Conservation (phyloP, 495 filamentous ascomycete genomes). For the Ascobolus immersus region DNA sequence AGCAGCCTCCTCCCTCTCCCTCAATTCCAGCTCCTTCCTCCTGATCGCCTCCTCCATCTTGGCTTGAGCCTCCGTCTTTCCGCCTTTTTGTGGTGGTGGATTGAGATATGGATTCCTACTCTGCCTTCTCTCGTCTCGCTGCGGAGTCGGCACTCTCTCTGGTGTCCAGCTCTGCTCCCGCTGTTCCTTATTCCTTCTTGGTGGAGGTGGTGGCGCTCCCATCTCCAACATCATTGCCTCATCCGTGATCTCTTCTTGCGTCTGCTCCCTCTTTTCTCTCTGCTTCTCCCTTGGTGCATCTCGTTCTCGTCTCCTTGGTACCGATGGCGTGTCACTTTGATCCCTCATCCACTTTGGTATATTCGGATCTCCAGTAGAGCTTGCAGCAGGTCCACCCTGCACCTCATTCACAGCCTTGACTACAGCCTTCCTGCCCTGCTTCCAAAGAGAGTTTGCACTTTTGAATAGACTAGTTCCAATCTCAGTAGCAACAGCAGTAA, state of each 20-base stretch:
- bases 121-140: no score
- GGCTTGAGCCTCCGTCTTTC: slow-evolving; percentile 14
- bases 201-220: slow-evolving; percentile 24
- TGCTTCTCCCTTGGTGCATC: slow-evolving; percentile 4
- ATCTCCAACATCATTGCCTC: slow-evolving; percentile 80
- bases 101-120: no score
- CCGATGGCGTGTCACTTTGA: slow-evolving; percentile 5
- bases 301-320: slow-evolving; percentile 1
- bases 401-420: slow-evolving; percentile 83
- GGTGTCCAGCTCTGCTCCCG: no score
- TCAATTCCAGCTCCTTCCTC: slow-evolving; percentile 13
- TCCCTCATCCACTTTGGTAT: slow-evolving; percentile 93
- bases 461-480: slow-evolving; percentile 69
- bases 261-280: slow-evolving; percentile 6
- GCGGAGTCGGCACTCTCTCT: no score
- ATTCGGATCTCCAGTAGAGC: slow-evolving; percentile 38
- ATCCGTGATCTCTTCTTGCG: slow-evolving; percentile 35
- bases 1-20: slow-evolving; percentile 8
- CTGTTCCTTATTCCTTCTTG: slow-evolving; percentile 14
- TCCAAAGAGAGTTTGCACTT: slow-evolving; percentile 86
- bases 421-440: slow-evolving; percentile 76
- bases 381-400: slow-evolving; percentile 30
- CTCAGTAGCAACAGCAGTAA: slow-evolving; percentile 54
- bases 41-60: slow-evolving; percentile 11
- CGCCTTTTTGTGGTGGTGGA: no score